A percentile compares a stretch with the other conserved stretches of the same genome.
These are phyloP conservation scores for Pezicula radicicola DNA, from an alignment of 2,329 filamentous ascomycete genomes.

Conservation along the genomic window DNA sequence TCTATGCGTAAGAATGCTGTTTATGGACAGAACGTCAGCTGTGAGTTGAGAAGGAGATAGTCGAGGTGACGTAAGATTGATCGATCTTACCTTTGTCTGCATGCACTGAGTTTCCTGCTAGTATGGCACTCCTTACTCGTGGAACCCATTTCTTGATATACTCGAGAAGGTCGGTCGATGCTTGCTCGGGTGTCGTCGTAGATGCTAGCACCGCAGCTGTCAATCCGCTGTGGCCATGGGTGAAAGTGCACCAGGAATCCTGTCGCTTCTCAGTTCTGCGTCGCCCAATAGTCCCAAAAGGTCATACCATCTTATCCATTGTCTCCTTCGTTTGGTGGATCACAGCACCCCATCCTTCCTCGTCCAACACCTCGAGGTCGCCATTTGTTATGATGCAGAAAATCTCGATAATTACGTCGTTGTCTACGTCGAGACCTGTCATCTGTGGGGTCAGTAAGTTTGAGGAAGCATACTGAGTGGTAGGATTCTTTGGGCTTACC, in stretches of 20 bases:
- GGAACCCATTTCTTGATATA: slow-evolving; percentile 77
- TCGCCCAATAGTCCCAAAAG: neutral
- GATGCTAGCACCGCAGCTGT: slow-evolving; percentile 74
- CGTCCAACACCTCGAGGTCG: slow-evolving; percentile 72
- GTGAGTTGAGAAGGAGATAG: no score
- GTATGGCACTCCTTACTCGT: slow-evolving; percentile 60
- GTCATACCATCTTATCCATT: slow-evolving; percentile 64
- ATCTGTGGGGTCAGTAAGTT: slow-evolving; percentile 58
- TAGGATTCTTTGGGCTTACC: slow-evolving; percentile 12
- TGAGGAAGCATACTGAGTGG: neutral
- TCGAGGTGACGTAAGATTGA: no score
- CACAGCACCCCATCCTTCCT: slow-evolving; percentile 73
- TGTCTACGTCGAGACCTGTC: slow-evolving; percentile 79
- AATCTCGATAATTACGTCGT: slow-evolving; percentile 85
- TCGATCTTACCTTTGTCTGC: slow-evolving; percentile 57
- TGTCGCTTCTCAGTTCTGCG: slow-evolving; percentile 2
- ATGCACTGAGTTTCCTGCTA: slow-evolving; percentile 93
- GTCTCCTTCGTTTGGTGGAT: slow-evolving; percentile 70
- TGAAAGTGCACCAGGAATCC: slow-evolving; percentile 83
- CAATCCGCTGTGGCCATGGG: slow-evolving; percentile 79
- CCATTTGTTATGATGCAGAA: slow-evolving; percentile 88
- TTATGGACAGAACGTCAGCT: neutral
- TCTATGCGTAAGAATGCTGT: slow-evolving; percentile 67
- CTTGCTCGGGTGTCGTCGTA: slow-evolving; percentile 62
- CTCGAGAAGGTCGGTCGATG: slow-evolving; percentile 67